Evolutionary conservation across 2,329 filamentous ascomycete genomes (phyloP).

Genomic region (Cadophora sp.): DNA sequence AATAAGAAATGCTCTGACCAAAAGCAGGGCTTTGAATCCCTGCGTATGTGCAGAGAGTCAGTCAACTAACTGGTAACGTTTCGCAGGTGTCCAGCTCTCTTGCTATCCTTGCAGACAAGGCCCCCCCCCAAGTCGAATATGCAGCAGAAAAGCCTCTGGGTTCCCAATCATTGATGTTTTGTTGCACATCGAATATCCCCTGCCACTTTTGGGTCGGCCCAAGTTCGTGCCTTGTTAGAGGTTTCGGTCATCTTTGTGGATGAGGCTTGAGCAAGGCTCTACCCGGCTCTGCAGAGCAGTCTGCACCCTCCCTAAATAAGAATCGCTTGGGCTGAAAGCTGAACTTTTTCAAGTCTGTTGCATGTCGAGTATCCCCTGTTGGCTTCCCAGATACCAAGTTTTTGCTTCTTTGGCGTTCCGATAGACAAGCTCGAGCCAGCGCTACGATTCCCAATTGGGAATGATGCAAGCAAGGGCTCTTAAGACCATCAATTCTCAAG

Average conservation of each 20-base stretch:
- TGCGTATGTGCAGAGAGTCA: conserved; percentile 17
- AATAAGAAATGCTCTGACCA: conserved; percentile 9
- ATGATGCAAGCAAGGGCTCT: conserved; percentile 15
- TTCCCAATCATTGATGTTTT: conserved; percentile 16
- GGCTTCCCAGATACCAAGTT: conserved; percentile 13
- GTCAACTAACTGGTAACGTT: conserved; percentile 10
- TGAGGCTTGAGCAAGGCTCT: conserved; percentile 18
- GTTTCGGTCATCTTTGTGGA: neutral
- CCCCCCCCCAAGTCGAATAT: conserved; percentile 22
- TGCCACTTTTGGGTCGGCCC: conserved; percentile 15
- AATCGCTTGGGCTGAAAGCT: conserved; percentile 11
- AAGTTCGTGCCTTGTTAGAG: conserved; percentile 1
- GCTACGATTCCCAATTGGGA: conserved; percentile 11
- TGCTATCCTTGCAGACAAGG: conserved; percentile 20
- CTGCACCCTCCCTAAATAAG: neutral
- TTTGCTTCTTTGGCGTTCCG: conserved; percentile 24
- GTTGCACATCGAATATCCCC: conserved; percentile 26
- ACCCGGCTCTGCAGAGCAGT: conserved; percentile 3
- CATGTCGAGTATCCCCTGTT: conserved; percentile 22
- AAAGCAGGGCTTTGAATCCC: conserved; percentile 15
- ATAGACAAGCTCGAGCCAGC: conserved; percentile 16
- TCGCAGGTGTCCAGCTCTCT: conserved; percentile 15
- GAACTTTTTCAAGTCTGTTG: conserved; percentile 15
- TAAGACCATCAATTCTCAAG: neutral
- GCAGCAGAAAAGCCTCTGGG: conserved; percentile 24